These are phyloP conservation scores for Apiospora rasikravindrae DNA, from an alignment of 2,329 filamentous ascomycete species.

Conservation along the genomic window DNA sequence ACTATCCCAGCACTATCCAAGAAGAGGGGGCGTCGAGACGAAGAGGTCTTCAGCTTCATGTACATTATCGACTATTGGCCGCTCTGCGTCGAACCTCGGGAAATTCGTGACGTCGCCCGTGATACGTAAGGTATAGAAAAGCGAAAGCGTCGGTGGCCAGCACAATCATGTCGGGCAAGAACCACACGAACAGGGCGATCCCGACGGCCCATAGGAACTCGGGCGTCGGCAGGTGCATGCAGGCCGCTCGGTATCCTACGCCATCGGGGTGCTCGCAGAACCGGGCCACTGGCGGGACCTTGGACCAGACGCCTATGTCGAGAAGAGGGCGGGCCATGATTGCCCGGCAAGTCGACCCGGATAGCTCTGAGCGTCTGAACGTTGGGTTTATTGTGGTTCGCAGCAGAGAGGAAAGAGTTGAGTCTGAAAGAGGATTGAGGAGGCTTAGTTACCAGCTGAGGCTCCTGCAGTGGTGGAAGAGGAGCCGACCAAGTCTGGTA, in stretches of 20 bases:
- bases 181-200: constrained; percentile 6
- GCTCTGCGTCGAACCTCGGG: not conserved
- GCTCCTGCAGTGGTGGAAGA: not conserved
- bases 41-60: not conserved
- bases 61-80: not conserved
- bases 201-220: not conserved
- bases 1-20: no score
- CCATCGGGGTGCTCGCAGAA: not conserved
- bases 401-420: not conserved
- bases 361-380: no score
- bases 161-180: not conserved
- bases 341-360: no score
- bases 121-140: not conserved
- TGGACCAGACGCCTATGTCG: not conserved
- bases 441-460: not conserved
- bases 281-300: not conserved
- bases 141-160: not conserved
- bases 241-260: not conserved
- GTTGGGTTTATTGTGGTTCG: not conserved
- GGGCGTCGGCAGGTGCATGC: not conserved
- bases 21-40: no score
- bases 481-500: not conserved
- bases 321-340: not conserved
- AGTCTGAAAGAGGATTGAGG: not conserved
- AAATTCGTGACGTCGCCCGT: not conserved